These are phyloP conservation scores for Auricularia sp. DNA, from an alignment of 768 basidiomycete species.

Conservation along the genomic window DNA sequence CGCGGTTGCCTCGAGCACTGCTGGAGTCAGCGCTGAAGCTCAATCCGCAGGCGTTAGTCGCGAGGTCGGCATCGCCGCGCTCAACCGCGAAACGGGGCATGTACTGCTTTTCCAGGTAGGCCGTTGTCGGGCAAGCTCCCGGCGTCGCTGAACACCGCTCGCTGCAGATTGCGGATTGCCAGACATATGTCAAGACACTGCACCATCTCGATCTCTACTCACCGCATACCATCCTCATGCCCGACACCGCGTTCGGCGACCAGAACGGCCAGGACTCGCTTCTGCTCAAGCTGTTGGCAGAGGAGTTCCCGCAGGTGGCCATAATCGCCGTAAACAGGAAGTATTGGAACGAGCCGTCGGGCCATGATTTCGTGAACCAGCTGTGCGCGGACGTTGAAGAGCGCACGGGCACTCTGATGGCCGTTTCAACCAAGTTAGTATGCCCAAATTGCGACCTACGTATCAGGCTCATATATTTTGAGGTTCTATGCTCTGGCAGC, in stretches of 20 bases:
- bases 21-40: background rate
- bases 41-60: conserved; percentile 41
- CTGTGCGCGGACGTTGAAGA: conserved; percentile 75
- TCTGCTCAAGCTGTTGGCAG: conserved; percentile 60
- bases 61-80: conserved; percentile 80
- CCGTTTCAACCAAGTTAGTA: conserved; percentile 66
- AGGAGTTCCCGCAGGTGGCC: conserved; percentile 59
- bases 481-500: conserved; percentile 90
- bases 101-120: conserved; percentile 72
- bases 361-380: conserved; percentile 68
- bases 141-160: background rate
- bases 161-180: conserved; percentile 1
- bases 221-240: conserved; percentile 64
- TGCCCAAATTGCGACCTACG: background rate
- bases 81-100: conserved; percentile 69
- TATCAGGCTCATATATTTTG: background rate
- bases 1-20: background rate
- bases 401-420: conserved; percentile 66
- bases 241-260: conserved; percentile 43
- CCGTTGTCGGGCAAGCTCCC: background rate
- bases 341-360: conserved; percentile 76
- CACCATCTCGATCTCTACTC: conserved; percentile 75
- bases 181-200: conserved; percentile 80
- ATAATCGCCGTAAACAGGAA: conserved; percentile 64
- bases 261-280: conserved; percentile 31